Conservation (phyloP, 2,329 filamentous ascomycete species). For the Arthrocladium fulminans region DNA sequence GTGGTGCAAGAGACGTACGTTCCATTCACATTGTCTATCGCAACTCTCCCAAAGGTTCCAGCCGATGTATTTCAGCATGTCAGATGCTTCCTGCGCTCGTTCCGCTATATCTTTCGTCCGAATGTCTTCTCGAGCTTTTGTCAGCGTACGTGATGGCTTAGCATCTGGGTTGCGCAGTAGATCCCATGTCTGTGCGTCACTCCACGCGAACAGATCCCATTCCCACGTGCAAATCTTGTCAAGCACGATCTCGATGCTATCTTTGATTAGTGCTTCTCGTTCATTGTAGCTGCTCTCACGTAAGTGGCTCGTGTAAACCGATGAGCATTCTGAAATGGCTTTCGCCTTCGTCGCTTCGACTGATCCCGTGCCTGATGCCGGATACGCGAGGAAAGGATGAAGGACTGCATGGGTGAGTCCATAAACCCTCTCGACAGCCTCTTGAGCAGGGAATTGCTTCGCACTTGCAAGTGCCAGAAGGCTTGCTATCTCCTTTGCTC, state of each 20-base stretch:
- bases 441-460: background rate
- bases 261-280: background rate
- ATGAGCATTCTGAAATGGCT: background rate
- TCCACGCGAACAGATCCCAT: background rate
- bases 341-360: background rate
- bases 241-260: background rate
- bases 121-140: background rate
- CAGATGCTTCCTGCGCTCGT: background rate
- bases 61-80: background rate
- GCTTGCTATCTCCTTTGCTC: background rate
- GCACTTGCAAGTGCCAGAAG: background rate
- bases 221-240: background rate
- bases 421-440: background rate
- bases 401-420: background rate
- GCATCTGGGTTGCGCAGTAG: background rate
- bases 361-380: background rate
- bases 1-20: background rate
- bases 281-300: background rate
- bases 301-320: background rate
- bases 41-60: background rate
- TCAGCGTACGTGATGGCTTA: background rate
- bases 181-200: background rate
- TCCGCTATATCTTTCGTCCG: background rate
- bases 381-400: background rate
- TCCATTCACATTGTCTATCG: background rate